Base-by-base conservation (phyloP, 2,329 filamentous ascomycete genomes). In the Alternaria sp. region DNA sequence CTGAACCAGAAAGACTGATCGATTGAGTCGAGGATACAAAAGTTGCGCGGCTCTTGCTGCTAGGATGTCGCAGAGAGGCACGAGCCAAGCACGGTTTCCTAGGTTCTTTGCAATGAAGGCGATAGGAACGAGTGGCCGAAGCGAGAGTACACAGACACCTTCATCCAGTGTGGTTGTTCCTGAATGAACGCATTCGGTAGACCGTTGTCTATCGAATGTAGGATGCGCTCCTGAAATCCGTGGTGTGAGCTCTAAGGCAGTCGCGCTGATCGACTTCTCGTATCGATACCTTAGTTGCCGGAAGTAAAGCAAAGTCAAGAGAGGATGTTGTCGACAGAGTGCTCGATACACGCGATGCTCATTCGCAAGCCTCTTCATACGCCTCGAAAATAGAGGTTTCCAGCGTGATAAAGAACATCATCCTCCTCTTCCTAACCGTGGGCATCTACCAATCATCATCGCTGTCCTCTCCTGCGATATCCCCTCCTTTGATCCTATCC, bases 401-500 rank as follows among this genome's bases (percentile, higher is more conserved):
- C 9, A 7, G 6, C 29, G 2, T n/a, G 21, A 48, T 10, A 24
- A n/a, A 34, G 21, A 34, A 21, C 39, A n/a, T 36, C 21, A 13
- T 42, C 51, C 26, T 37, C 29, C 34, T 44, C 44, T 41, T 49
- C 4, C 28, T 11, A 23, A 14, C 9, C 28, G 14, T 24, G 8
- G n/a, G 13, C 21, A 36, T 48, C 39, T 59, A 63, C 63, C 63
- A 65, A 44, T 69, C 68, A 24, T 58, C 65, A 54, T 66, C 61
- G 14, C 61, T 67, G 13, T 64, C 68, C 21, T 69, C 67, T 39
- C 60, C 44, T 49, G 65, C 66, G 36, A 74, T 49, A n/a, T 66
- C 65, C 2, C 66, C 67, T 14, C 67, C 69, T 44, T 69, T 67
- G 34, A 74, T 65, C 42, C 69, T 60, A 26, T 69, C 57, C 21